These are phyloP conservation scores for Funneliformis caledonium DNA, from an alignment of 371 early-diverging fungal genomes.

Conservation along the genomic window DNA sequence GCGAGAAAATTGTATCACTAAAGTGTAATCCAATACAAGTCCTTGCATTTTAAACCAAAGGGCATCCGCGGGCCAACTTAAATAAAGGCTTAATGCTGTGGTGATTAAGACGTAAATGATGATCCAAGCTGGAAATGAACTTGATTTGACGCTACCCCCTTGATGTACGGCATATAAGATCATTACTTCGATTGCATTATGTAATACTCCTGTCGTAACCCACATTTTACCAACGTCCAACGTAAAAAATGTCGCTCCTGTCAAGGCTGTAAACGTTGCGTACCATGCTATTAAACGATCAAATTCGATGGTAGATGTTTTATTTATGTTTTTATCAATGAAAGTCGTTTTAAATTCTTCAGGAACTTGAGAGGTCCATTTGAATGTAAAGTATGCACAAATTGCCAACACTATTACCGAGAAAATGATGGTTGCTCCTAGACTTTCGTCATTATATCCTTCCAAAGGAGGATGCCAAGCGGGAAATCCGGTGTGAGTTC, in stretches of 20 bases:
- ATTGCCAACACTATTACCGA: too few relatives aligned
- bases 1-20: slow-evolving; percentile 23
- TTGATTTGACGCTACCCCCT: slow-evolving; percentile 10
- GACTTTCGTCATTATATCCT: too few relatives aligned
- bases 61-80: slow-evolving; percentile 15
- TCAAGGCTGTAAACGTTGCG: not conserved
- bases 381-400: too few relatives aligned
- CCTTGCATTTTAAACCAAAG: slow-evolving; percentile 36
- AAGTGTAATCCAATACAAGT: slow-evolving; percentile 22
- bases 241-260: not conserved
- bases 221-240: slow-evolving; percentile 24
- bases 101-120: not conserved
- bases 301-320: not conserved
- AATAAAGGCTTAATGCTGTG: not conserved
- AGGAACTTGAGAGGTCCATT: too few relatives aligned
- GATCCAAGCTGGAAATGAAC: not conserved
- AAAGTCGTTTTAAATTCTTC: too few relatives aligned
- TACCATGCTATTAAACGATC: not conserved
- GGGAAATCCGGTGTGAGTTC: too few relatives aligned
- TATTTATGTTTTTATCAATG: not conserved
- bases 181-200: slow-evolving; percentile 14
- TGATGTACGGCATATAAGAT: not conserved
- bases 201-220: not conserved
- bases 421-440: too few relatives aligned
- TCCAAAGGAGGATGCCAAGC: too few relatives aligned